Percentiles rank a stretch among this genome's conserved stretches.
Evolutionary conservation across 2,329 filamentous ascomycete species (phyloP).

Genomic region (Stachybotrys chartarum): DNA sequence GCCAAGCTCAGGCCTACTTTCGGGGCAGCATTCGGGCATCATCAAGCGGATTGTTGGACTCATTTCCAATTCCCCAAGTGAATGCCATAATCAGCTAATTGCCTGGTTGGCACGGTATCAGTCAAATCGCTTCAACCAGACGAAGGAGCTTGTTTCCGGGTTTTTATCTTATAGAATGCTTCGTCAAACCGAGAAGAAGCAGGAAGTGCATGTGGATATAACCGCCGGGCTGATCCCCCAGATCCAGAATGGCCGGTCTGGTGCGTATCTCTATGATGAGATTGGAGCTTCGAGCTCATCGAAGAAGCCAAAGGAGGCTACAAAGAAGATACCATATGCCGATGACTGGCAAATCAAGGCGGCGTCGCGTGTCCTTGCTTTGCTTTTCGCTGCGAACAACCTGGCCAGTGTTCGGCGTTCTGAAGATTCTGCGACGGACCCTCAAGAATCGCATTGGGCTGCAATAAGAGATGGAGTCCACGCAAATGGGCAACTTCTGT

Average conservation of each 20-base stretch:
- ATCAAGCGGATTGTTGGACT: constrained; percentile 80
- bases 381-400: constrained; percentile 79
- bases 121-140: constrained; percentile 57
- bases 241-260: constrained; percentile 57
- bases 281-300: constrained; percentile 47
- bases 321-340: constrained; percentile 56
- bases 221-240: constrained; percentile 66
- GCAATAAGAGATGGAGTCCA: constrained; percentile 17
- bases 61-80: constrained; percentile 65
- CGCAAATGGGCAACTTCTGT: constrained; percentile 57
- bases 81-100: constrained; percentile 71
- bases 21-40: constrained; percentile 71
- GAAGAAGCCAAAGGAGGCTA: constrained; percentile 48
- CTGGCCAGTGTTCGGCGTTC: constrained; percentile 28
- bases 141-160: constrained; percentile 69
- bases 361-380: constrained; percentile 69
- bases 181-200: constrained; percentile 61
- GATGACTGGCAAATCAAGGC: constrained; percentile 90
- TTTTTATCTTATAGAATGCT: constrained; percentile 78
- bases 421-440: constrained; percentile 12
- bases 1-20: constrained; percentile 33
- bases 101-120: constrained; percentile 72
- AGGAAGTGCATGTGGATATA: constrained; percentile 51
- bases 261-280: constrained; percentile 72
- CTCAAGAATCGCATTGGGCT: constrained; percentile 16